Evolutionary conservation across 257 asterid species (phyloP), one percentile per base, ranked within the genome.

Genomic region (Capsicum rhomboideum): DNA sequence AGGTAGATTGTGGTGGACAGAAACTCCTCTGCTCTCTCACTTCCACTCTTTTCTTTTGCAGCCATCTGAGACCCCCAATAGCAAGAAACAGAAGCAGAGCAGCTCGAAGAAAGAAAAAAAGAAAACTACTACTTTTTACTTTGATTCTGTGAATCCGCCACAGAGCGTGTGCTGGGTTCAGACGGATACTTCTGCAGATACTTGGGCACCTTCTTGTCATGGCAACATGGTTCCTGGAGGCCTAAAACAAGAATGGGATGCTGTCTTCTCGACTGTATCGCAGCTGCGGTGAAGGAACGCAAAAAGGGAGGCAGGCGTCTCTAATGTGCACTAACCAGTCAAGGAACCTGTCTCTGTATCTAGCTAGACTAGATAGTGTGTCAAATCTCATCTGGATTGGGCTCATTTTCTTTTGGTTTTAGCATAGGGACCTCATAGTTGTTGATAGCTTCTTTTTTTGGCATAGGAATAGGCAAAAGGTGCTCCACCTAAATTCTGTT

Each of bases 81-180:
- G 79, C 67, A 61, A 77, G 3, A 87, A 63, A 77, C 46, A 44
- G 87, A 83, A 64, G 71, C 53, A 56, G 55, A 85, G 83, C 82
- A 83, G 83, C 52, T 14, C 79, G 6, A 83, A 82, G 37, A 34
- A 34, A 34, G 37, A 1, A 59, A 0, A 53, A 12, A 61, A 42
- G 71, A 71, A 88, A 58, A 46, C 85, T 20, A 64, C 87, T 7
- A 34, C 67, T 10, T 11, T 85, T 11, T 79, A 83, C 23, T 87
- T 83, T 21, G 88, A 88, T 37, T 86, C 85, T 34, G 44, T 16
- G 58, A 88, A 84, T 49, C 87, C 89, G n/a, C 89, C 89, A 14
- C 79, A 58, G 55, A 20, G 50, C 6, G 82, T 86, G 7, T 78
- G 80, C 14, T 88, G 89, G 87, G 80, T 69, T 75, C 86, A 50